Conservation (phyloP, 441 rosid genomes). For the Bruguiera hainesii region DNA sequence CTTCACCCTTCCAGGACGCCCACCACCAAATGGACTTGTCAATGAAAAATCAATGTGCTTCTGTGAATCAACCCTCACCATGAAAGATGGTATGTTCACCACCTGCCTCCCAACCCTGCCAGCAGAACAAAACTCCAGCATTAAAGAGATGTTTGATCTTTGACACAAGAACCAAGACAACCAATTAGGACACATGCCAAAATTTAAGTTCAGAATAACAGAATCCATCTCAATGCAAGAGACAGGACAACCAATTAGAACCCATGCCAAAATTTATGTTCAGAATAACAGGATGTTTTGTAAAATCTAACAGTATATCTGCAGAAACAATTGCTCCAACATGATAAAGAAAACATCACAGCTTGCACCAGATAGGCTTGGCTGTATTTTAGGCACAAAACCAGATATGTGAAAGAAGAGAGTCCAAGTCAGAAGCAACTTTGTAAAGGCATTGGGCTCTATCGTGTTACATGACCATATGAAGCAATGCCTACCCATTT, state of each 20-base stretch:
- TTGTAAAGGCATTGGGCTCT: neutral
- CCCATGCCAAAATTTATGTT: too few species aligned
- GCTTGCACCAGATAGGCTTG: neutral
- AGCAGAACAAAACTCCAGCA: neutral
- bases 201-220: too few species aligned
- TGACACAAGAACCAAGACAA: too few species aligned
- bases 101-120: slow-evolving; percentile 84
- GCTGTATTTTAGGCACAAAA: neutral
- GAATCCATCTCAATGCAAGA: too few species aligned
- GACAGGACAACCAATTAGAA: too few species aligned
- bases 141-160: too few species aligned
- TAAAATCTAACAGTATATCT: too few species aligned
- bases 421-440: neutral
- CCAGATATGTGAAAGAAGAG: neutral
- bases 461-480: neutral
- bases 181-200: too few species aligned
- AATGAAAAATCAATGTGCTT: slow-evolving; percentile 34
- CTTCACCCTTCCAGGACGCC: slow-evolving; percentile 36
- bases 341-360: neutral
- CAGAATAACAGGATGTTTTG: too few species aligned
- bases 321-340: too few species aligned
- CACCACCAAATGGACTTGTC: slow-evolving; percentile 35
- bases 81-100: slow-evolving; percentile 84
- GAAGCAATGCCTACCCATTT: too few species aligned
- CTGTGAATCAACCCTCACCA: slow-evolving; percentile 71